Evolutionary conservation across 2,329 filamentous ascomycete species (phyloP).

Genomic region (Rutstroemia sp.): DNA sequence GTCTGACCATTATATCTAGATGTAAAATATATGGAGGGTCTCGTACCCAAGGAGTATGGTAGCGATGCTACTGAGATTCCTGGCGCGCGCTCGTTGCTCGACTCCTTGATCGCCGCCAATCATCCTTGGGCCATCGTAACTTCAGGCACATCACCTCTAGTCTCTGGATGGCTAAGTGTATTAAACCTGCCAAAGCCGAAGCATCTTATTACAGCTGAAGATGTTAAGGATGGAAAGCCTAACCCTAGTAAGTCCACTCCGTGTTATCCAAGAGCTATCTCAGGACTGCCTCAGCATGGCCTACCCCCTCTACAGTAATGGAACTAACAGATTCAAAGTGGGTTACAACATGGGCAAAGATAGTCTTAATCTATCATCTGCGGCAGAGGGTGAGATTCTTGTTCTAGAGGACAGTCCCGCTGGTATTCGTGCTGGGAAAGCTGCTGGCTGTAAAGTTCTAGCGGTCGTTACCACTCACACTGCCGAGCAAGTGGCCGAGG

Average conservation of each 20-base stretch:
- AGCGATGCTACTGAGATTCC: constrained; percentile 77
- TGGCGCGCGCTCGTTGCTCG: constrained; percentile 66
- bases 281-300: background rate
- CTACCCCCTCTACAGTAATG: too few species aligned
- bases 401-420: constrained; percentile 67
- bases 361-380: constrained; percentile 42
- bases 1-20: constrained; percentile 45
- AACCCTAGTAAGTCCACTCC: constrained; percentile 43
- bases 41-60: constrained; percentile 70
- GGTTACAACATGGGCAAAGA: constrained; percentile 65
- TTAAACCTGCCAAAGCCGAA: constrained; percentile 58
- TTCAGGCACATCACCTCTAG: constrained; percentile 61
- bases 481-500: constrained; percentile 49
- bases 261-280: background rate
- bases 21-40: constrained; percentile 68
- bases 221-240: constrained; percentile 68
- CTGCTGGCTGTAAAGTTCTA: constrained; percentile 62
- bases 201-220: constrained; percentile 67
- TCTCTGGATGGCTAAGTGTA: constrained; percentile 64
- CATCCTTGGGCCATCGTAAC: constrained; percentile 75
- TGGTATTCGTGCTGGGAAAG: constrained; percentile 60
- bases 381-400: constrained; percentile 35
- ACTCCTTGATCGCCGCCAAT: constrained; percentile 51
- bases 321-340: constrained; percentile 21
- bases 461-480: constrained; percentile 60